These are phyloP conservation scores for Globisporangium splendens DNA, from an alignment of 352 stramenopile species.

Conservation along the genomic window DNA sequence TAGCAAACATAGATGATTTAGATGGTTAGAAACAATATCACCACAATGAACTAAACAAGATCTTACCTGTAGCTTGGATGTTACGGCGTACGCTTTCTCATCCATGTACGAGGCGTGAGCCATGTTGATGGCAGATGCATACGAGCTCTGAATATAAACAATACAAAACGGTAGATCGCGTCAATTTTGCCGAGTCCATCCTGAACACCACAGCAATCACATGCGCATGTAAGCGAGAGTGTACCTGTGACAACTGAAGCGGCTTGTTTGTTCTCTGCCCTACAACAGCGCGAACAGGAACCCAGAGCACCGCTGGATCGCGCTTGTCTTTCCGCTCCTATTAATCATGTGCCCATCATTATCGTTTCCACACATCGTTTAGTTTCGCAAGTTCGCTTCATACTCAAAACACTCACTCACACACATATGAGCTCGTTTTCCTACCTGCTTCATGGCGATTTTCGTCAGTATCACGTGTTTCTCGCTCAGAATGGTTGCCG, in stretches of 20 bases:
- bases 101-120: conserved; percentile 31
- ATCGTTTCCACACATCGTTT: not conserved
- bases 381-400: conserved; percentile 8
- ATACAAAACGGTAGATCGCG: not conserved
- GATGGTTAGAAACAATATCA: too few species aligned
- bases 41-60: too few species aligned
- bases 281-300: conserved; percentile 28
- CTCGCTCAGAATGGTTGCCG: not conserved
- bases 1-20: not conserved
- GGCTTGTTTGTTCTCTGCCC: not conserved
- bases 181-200: not conserved
- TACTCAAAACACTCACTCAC: too few species aligned
- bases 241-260: conserved; percentile 14
- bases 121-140: conserved; percentile 24
- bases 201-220: too few species aligned
- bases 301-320: conserved; percentile 19
- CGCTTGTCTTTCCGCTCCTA: conserved; percentile 16
- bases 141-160: conserved; percentile 19
- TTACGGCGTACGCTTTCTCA: conserved; percentile 30
- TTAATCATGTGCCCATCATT: too few species aligned
- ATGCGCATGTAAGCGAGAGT: not conserved
- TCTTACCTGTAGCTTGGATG: conserved; percentile 32
- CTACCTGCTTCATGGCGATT: conserved; percentile 29
- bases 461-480: conserved; percentile 14
- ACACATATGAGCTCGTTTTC: too few species aligned